These are phyloP conservation scores for Sporothrix curviconia DNA, from an alignment of 2,329 filamentous ascomycete species.

Conservation along the genomic window DNA sequence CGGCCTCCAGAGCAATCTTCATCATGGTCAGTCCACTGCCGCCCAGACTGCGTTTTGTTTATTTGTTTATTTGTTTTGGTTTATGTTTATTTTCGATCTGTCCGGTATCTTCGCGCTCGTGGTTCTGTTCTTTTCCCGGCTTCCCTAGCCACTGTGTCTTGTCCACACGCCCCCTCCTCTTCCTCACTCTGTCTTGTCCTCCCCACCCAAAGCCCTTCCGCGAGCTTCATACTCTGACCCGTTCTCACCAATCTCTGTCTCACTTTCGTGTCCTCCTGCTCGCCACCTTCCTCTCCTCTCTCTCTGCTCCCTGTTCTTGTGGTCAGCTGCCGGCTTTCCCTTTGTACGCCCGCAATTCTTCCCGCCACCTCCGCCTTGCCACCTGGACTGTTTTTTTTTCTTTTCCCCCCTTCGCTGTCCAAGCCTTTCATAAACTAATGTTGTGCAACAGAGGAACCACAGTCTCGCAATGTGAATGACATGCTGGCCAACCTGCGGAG, in stretches of 20 bases:
- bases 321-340: neutral
- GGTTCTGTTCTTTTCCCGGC: neutral
- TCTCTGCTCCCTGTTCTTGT: neutral
- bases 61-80: neutral
- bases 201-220: neutral
- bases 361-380: conserved; percentile 5
- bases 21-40: conserved; percentile 17
- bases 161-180: neutral
- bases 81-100: neutral
- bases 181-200: neutral
- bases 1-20: conserved; percentile 17
- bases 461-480: conserved; percentile 48
- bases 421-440: neutral
- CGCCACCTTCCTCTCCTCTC: neutral
- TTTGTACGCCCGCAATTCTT: neutral
- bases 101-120: neutral
- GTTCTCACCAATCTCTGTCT: conserved; percentile 1
- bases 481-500: conserved; percentile 52
- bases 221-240: conserved; percentile 1
- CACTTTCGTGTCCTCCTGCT: neutral
- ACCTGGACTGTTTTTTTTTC: neutral
- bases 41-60: neutral
- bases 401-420: neutral
- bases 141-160: neutral
- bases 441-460: conserved; percentile 18